Conservation (phyloP, 257 asterid genomes). For the Ocimum tenuiflorum region DNA sequence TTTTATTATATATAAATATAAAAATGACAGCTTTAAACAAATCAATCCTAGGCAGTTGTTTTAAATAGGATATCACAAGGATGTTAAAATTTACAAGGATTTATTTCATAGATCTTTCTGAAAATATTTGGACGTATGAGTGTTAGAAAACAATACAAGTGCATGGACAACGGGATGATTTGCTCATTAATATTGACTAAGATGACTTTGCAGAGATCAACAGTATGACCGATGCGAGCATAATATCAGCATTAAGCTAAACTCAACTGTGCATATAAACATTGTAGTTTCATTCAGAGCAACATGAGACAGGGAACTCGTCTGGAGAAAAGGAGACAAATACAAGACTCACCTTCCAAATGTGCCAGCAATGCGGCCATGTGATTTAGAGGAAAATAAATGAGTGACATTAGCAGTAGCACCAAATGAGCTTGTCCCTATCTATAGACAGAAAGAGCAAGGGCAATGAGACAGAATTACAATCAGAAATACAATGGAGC, state of each 20-base stretch:
- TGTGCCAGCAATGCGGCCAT: conserved; percentile 76
- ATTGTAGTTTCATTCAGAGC: neutral
- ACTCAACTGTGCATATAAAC: conserved; percentile 1
- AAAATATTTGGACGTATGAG: neutral
- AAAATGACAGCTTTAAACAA: neutral
- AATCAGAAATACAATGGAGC: conserved; percentile 3
- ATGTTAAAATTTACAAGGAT: neutral
- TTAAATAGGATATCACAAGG: too few species aligned
- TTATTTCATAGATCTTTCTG: neutral
- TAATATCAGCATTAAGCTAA: neutral
- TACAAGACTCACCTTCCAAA: conserved; percentile 67
- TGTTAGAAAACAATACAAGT: neutral
- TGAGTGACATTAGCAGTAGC: conserved; percentile 69
- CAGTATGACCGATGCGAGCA: neutral
- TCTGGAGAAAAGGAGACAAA: neutral
- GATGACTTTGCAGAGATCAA: neutral
- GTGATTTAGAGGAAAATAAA: conserved; percentile 78
- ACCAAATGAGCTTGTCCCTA: conserved; percentile 73
- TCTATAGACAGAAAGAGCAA: conserved; percentile 38
- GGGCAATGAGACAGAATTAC: neutral
- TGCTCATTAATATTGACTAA: neutral
- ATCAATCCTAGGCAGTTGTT: too few species aligned
- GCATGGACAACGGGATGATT: neutral
- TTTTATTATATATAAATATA: neutral
- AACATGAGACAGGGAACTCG: neutral